A percentile compares a stretch with the other conserved stretches of the same genome.
These are phyloP conservation scores for Nowakowskiella sp. DNA, from an alignment of 192 early-diverging fungal species.

Conservation along the genomic window DNA sequence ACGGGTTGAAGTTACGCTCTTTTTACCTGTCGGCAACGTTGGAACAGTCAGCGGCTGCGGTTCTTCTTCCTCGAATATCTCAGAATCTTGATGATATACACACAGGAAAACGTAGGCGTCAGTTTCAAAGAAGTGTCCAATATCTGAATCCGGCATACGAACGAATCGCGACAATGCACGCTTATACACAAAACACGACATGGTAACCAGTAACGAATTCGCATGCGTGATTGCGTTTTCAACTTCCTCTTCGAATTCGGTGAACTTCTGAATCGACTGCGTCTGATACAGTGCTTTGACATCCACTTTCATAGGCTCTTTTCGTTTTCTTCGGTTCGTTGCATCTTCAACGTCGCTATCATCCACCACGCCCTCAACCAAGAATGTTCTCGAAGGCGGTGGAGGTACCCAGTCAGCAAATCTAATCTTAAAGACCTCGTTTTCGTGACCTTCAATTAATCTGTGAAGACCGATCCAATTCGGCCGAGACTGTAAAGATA, in stretches of 20 bases:
- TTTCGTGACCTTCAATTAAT: conserved; percentile 26
- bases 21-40: too few species aligned
- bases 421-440: conserved; percentile 42
- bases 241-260: conserved; percentile 6
- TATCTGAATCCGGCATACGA: conserved; percentile 23
- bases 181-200: conserved; percentile 34
- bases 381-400: too few species aligned
- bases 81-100: conserved; percentile 34
- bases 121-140: conserved; percentile 35
- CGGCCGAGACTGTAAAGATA: conserved; percentile 25
- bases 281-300: neutral
- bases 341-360: conserved; percentile 12
- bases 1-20: too few species aligned
- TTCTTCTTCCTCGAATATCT: conserved; percentile 10
- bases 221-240: conserved; percentile 15
- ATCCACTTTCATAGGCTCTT: neutral
- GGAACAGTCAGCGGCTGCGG: conserved; percentile 14
- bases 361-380: conserved; percentile 18
- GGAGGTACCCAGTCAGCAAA: conserved; percentile 44
- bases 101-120: conserved; percentile 47
- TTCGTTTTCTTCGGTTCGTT: neutral
- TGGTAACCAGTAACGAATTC: conserved; percentile 22
- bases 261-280: conserved; percentile 4
- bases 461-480: conserved; percentile 32
- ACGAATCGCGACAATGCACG: conserved; percentile 40